These are phyloP conservation scores for Pythium dissimile DNA, from an alignment of 352 stramenopile species.

Conservation along the genomic window DNA sequence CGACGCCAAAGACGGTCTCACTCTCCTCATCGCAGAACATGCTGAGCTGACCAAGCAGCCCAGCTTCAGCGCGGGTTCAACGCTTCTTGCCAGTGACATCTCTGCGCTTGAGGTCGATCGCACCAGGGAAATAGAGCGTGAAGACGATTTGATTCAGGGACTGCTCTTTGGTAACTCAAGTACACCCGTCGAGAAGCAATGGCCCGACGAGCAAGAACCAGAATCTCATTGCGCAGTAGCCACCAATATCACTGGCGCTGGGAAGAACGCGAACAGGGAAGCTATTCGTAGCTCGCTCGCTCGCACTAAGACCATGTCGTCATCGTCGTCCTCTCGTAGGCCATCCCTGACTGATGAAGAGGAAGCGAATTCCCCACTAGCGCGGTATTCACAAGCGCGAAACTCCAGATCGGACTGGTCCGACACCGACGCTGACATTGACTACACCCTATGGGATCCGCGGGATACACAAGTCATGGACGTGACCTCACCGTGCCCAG, in stretches of 20 bases:
- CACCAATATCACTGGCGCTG: too few relatives aligned
- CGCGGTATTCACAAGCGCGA: too few relatives aligned
- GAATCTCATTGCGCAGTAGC: too few relatives aligned
- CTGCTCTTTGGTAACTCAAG: constrained; percentile 3
- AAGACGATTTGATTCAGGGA: constrained; percentile 10
- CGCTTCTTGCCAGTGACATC: constrained; percentile 1
- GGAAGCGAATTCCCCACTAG: too few relatives aligned
- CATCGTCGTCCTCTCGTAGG: too few relatives aligned
- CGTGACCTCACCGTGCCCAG: constrained; percentile 1
- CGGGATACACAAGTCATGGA: neutral
- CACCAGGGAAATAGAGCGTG: constrained; percentile 5
- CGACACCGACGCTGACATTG: neutral
- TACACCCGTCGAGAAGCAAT: too few relatives aligned
- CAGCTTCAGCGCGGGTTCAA: constrained; percentile 15
- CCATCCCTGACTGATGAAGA: too few relatives aligned
- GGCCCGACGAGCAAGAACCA: neutral
- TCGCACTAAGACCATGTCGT: too few relatives aligned
- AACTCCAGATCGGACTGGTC: constrained; percentile 4
- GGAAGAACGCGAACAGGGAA: too few relatives aligned
- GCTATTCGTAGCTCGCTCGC: too few relatives aligned
- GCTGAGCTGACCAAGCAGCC: constrained; percentile 3
- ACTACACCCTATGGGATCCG: neutral
- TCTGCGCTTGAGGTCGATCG: neutral
- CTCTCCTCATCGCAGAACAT: neutral
- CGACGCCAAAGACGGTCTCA: neutral